Percentiles rank a stretch among this genome's conserved stretches.
Conservation (phyloP, 352 stramenopile genomes). For the Plasmopara muralis region DNA sequence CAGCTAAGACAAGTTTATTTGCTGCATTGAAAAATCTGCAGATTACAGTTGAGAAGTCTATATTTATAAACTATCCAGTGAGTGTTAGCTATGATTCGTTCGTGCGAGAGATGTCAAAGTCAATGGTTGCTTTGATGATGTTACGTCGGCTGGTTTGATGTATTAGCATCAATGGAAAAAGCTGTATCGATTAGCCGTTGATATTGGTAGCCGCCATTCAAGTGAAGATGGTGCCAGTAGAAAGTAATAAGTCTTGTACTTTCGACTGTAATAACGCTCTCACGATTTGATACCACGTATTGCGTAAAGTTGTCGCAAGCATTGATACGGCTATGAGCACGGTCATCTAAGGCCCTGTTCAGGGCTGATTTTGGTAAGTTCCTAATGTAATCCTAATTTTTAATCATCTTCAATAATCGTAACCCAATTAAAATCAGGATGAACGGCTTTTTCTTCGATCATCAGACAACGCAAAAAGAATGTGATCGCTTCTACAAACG, state of each 20-base stretch:
- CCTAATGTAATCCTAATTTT: too few species aligned
- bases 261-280: conserved; percentile 2
- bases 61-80: conserved; percentile 3
- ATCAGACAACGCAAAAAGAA: conserved; percentile 1
- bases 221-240: conserved; percentile 3
- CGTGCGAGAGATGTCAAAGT: conserved; percentile 11
- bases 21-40: not conserved
- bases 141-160: too few species aligned
- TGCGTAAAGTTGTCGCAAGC: conserved; percentile 4
- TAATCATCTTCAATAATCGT: too few species aligned
- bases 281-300: conserved; percentile 11
- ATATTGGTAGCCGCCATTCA: conserved; percentile 17
- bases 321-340: conserved; percentile 12
- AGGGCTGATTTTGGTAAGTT: not conserved
- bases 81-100: conserved; percentile 14
- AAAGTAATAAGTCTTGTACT: conserved; percentile 7
- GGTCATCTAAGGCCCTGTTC: not conserved
- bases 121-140: conserved; percentile 14
- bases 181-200: conserved; percentile 2
- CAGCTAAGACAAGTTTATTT: conserved; percentile 14
- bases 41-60: conserved; percentile 1
- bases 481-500: not conserved
- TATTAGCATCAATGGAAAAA: conserved; percentile 4
- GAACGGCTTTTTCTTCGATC: not conserved
- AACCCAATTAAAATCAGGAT: not conserved